phyloP scores from a whole-genome alignment of 352 stramenopile species.

The Globisporangium radiosum region DNA sequence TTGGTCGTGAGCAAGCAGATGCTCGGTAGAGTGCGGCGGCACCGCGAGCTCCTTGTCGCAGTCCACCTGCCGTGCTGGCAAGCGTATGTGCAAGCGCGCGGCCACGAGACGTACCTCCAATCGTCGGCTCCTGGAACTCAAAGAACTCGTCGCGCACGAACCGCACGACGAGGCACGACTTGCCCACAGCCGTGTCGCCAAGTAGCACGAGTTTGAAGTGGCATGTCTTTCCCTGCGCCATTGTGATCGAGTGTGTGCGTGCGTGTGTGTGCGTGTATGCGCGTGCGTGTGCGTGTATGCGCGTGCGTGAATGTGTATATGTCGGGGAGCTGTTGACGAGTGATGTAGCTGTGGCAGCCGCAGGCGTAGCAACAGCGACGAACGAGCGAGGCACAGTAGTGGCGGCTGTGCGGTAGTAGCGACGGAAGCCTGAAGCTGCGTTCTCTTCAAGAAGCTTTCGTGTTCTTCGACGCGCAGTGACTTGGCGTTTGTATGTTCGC shows the following conservation, averaged over 20 bases:
- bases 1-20: neutral
- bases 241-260: conserved; percentile 17
- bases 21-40: too few relatives aligned
- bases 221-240: conserved; percentile 80
- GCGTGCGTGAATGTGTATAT: neutral
- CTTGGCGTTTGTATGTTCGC: conserved; percentile 1
- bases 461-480: conserved; percentile 11
- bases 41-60: neutral
- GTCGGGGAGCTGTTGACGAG: too few relatives aligned
- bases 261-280: neutral
- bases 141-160: conserved; percentile 99
- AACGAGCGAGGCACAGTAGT: neutral
- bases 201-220: conserved; percentile 99
- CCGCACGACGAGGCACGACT: conserved; percentile 98
- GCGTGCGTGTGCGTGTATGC: neutral
- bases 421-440: neutral
- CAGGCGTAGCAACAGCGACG: neutral
- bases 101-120: conserved; percentile 64
- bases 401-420: conserved; percentile 11
- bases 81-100: neutral
- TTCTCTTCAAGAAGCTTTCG: conserved; percentile 14
- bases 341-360: neutral
- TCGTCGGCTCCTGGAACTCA: conserved; percentile 98
- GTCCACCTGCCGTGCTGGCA: neutral
- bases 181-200: conserved; percentile 98